A percentile compares a stretch with the other conserved stretches of the same genome.
These are phyloP conservation scores for Boletellus deceptivus DNA, from an alignment of 1,284 basidiomycete genomes.

Conservation along the genomic window DNA sequence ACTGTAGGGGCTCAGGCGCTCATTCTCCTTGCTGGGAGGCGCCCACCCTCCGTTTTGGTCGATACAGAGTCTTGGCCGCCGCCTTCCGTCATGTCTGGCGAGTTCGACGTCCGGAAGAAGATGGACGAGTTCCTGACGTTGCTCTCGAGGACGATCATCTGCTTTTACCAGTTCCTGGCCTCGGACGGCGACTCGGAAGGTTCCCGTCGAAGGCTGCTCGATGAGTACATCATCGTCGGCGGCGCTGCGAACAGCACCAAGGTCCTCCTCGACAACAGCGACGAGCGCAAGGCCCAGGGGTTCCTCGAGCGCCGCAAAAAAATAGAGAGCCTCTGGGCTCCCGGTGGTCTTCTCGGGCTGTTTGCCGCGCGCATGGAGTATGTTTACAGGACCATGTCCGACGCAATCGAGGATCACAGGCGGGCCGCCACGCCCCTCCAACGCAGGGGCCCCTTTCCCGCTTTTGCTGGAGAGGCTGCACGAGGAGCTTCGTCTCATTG, in stretches of 20 bases:
- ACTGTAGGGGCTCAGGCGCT: not conserved
- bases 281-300: slow-evolving; percentile 24
- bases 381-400: slow-evolving; percentile 17
- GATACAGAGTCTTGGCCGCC: slow-evolving; percentile 1
- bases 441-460: slow-evolving; percentile 23
- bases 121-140: slow-evolving; percentile 25
- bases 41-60: too few species aligned
- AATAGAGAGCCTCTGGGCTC: slow-evolving; percentile 19
- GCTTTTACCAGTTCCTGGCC: slow-evolving; percentile 30
- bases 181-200: slow-evolving; percentile 27
- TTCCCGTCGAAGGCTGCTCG: slow-evolving; percentile 23
- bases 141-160: slow-evolving; percentile 27
- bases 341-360: slow-evolving; percentile 14
- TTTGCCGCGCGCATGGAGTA: slow-evolving; percentile 26
- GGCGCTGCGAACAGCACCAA: slow-evolving; percentile 28
- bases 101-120: slow-evolving; percentile 22
- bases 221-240: slow-evolving; percentile 31
- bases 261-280: slow-evolving; percentile 24
- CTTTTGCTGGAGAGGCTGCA: slow-evolving; percentile 21
- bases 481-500: slow-evolving; percentile 25
- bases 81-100: not conserved
- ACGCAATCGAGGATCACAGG: slow-evolving; percentile 25
- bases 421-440: slow-evolving; percentile 7
- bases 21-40: too few species aligned
- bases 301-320: slow-evolving; percentile 25